Base-by-base conservation (phyloP, 139 green algal species). In the Tetratostichococcus sp. region DNA sequence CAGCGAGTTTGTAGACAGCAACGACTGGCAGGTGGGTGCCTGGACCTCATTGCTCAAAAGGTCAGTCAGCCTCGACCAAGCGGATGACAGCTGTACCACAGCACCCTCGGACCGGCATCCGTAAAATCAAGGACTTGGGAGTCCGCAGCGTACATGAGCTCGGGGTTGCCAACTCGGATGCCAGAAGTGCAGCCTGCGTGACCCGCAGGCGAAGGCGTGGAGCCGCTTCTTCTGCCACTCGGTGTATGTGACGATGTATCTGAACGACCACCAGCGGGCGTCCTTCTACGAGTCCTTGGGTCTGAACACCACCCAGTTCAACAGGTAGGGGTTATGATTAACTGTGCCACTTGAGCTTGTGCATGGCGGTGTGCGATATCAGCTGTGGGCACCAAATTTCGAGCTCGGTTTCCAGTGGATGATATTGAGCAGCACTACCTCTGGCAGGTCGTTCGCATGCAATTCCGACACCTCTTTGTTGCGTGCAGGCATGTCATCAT, bases 231-330 rank as follows among this genome's bases (percentile, higher is more conserved):
- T 99, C 92, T 99, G 95, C 91, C 91, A 98, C 57, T 96, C 90
- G 1, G 96, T 98, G 50, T 99, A 99, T 88, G 91, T 98, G 80
- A 99, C 95, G 77, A 99, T 99, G 95, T 99, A 99, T 86, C 87
- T 99, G n/a, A 99, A 99, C 86, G 95, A 99, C 86, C 91, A 98
- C 87, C 83, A 93, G 80, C 87, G 95, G 66, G 77, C 79, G 43
- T 76, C 83, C 8, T 99, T 99, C 88, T 99, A 99, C 84, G 86
- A 93, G 77, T 88, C 89, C 5, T 72, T 99, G 33, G 95, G 95
- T 82, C 80, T 99, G 58, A 88, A 98, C 85, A 97, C 94, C 66
- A 97, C 83, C 17, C 74, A 95, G 82, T 99, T 99, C 88, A 97
- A 98, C 89, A 90, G 74, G 74, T 69, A 26, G 22, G 57, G 30